Conservation (phyloP, 2,329 filamentous ascomycete species). For the Geoglossum cookeanum region DNA sequence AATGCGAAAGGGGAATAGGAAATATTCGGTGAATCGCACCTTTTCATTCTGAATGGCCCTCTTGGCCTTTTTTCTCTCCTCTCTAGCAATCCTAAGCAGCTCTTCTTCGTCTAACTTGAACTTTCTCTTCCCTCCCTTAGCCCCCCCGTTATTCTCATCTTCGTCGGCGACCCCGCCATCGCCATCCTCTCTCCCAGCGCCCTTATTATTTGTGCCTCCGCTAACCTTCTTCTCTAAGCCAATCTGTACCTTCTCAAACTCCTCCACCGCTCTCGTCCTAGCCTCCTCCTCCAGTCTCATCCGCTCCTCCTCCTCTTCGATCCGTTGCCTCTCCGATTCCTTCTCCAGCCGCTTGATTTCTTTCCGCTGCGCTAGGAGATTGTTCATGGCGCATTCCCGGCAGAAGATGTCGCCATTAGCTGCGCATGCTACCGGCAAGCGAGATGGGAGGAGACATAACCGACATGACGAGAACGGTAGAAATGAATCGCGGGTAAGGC, state of each 20-base stretch:
- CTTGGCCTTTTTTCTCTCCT: constrained; percentile 51
- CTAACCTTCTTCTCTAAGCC: constrained; percentile 31
- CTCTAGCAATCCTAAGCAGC: constrained; percentile 45
- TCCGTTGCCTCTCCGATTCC: constrained; percentile 38
- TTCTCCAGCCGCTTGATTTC: constrained; percentile 72
- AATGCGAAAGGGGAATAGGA: not conserved
- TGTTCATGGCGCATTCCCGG: constrained; percentile 77
- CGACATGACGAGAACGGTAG: constrained; percentile 78
- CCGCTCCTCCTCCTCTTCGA: constrained; percentile 32
- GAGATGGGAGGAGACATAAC: constrained; percentile 65
- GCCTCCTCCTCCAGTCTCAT: constrained; percentile 35
- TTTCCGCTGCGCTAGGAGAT: constrained; percentile 78
- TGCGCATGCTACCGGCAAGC: constrained; percentile 65
- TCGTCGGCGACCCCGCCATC: constrained; percentile 27
- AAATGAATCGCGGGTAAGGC: constrained; percentile 76
- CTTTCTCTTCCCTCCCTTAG: constrained; percentile 48
- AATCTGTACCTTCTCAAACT: constrained; percentile 74
- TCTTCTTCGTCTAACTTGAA: constrained; percentile 65
- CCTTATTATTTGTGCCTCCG: constrained; percentile 15
- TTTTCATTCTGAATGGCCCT: constrained; percentile 55
- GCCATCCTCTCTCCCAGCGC: constrained; percentile 23
- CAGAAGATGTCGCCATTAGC: constrained; percentile 77
- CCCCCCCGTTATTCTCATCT: constrained; percentile 15
- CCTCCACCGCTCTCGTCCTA: constrained; percentile 46
- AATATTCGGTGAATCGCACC: constrained; percentile 20